These are phyloP conservation scores for Podospora didyma DNA, from an alignment of 495 filamentous ascomycete species.

Conservation along the genomic window DNA sequence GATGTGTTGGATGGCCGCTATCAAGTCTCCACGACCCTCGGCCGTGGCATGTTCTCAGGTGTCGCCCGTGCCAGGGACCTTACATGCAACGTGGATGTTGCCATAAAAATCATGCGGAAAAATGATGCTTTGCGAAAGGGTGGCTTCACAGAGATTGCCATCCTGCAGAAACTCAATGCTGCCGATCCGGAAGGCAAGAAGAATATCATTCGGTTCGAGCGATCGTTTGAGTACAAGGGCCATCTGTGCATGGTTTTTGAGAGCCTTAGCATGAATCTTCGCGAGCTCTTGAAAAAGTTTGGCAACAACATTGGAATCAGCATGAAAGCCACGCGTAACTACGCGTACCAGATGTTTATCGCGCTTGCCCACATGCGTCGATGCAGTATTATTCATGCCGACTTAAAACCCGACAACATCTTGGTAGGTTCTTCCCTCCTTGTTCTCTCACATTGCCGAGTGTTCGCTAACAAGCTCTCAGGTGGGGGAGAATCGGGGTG, in stretches of 20 bases:
- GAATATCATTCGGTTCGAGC: conserved; percentile 82
- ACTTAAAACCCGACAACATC: conserved; percentile 97
- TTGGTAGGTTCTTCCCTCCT: conserved; percentile 44
- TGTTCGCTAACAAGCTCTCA: conserved; percentile 16
- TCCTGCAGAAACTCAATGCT: conserved; percentile 75
- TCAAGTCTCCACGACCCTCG: conserved; percentile 80
- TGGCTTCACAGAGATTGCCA: conserved; percentile 90
- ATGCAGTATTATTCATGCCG: conserved; percentile 90
- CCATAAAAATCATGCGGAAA: conserved; percentile 91
- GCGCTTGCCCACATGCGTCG: conserved; percentile 80
- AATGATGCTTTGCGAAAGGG: conserved; percentile 92
- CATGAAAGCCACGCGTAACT: conserved; percentile 75
- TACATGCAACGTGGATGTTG: conserved; percentile 65
- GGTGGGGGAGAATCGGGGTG: conserved; percentile 78
- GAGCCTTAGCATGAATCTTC: conserved; percentile 86
- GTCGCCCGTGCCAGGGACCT: conserved; percentile 89
- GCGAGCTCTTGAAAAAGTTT: conserved; percentile 94
- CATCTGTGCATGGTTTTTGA: conserved; percentile 97
- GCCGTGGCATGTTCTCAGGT: conserved; percentile 92
- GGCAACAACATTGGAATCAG: conserved; percentile 92
- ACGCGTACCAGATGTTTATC: conserved; percentile 91
- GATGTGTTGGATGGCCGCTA: conserved; percentile 87
- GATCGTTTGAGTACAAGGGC: conserved; percentile 87
- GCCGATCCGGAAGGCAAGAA: conserved; percentile 89
- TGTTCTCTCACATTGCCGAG: neutral